Conservation (phyloP, 2,329 filamentous ascomycete genomes). For the Aspergillus latus region DNA sequence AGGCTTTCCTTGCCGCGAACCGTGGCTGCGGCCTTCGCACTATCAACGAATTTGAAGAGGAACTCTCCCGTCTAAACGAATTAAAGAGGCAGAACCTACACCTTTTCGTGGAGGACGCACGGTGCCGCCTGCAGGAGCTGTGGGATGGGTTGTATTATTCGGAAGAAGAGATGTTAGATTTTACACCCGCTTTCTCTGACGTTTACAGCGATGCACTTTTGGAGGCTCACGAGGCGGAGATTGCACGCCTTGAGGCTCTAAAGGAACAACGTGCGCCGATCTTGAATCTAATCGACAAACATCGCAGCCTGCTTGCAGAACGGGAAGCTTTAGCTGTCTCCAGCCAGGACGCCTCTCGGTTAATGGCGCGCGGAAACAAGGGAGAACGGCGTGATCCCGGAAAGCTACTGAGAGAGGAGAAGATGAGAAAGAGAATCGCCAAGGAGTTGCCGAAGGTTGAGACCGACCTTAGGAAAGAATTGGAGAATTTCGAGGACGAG, state of each 20-base stretch:
- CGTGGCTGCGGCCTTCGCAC: constrained; percentile 86
- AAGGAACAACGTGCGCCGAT: constrained; percentile 85
- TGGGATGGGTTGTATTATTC: constrained; percentile 95
- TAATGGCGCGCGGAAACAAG: constrained; percentile 88
- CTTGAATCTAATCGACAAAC: constrained; percentile 76
- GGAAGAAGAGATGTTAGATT: constrained; percentile 98
- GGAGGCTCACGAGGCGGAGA: constrained; percentile 91
- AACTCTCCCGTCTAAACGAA: constrained; percentile 81
- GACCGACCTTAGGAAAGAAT: constrained; percentile 73
- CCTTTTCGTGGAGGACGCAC: constrained; percentile 91
- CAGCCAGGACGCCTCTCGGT: constrained; percentile 88
- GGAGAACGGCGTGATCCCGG: constrained; percentile 93
- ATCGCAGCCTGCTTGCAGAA: constrained; percentile 79
- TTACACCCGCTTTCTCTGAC: constrained; percentile 94
- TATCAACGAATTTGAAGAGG: constrained; percentile 95
- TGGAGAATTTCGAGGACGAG: constrained; percentile 89
- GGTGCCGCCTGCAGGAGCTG: constrained; percentile 85
- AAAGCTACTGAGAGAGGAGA: constrained; percentile 90
- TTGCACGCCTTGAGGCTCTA: constrained; percentile 74
- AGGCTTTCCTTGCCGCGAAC: constrained; percentile 83
- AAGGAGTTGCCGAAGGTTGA: constrained; percentile 95
- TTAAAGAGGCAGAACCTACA: constrained; percentile 94
- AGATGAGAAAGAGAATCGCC: constrained; percentile 95
- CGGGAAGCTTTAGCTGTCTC: constrained; percentile 84
- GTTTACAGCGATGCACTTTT: constrained; percentile 95